phyloP scores from a whole-genome alignment of 75 land plant species.

The Sequoia sempervirens region DNA sequence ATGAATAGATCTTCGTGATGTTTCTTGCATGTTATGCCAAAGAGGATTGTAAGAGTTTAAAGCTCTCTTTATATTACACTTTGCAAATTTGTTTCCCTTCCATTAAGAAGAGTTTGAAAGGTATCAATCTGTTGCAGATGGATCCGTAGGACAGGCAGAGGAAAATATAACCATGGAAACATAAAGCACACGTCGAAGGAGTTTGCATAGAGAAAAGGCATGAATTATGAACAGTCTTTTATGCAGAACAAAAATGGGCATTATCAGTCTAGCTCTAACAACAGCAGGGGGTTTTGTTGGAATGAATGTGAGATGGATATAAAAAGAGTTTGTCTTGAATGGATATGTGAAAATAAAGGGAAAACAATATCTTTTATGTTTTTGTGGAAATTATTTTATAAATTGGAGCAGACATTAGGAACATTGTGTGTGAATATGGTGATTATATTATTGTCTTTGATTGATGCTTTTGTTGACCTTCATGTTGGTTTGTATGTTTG shows the following conservation, averaged over 20 bases:
- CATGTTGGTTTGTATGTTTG: no score
- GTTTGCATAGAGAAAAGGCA: not conserved
- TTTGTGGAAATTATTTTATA: not conserved
- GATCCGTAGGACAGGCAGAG: not conserved
- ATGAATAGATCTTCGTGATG: not conserved
- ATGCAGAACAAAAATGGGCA: not conserved
- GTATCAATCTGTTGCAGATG: not conserved
- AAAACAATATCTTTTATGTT: not conserved
- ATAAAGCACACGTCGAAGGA: not conserved
- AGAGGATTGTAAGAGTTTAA: not conserved
- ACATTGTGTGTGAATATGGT: not conserved
- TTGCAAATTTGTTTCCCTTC: not conserved
- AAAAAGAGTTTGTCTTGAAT: not conserved
- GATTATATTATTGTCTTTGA: no score
- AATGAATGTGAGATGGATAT: not conserved
- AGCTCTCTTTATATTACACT: not conserved
- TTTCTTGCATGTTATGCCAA: not conserved
- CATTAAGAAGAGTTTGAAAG: not conserved
- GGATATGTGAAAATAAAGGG: not conserved
- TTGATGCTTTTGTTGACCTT: no score
- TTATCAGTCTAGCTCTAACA: not conserved
- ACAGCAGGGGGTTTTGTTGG: not conserved
- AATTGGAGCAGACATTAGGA: not conserved
- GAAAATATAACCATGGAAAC: not conserved
- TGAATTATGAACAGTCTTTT: not conserved